Conservation (phyloP, 129 eudicot genomes). For the Chrysanthemum makinoi region DNA sequence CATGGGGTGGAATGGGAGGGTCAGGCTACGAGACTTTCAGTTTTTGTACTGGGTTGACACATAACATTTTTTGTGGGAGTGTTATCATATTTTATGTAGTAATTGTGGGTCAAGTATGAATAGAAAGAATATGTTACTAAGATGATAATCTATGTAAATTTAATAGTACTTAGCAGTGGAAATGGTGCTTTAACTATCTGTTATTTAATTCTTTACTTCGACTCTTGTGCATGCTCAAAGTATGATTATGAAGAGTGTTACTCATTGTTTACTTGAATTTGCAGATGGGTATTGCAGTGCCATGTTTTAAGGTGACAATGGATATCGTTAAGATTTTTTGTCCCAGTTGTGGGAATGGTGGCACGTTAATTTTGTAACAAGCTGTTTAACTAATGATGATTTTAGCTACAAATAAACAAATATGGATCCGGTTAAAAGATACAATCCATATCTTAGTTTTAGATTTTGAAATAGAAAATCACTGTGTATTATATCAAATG, state of each 20-base stretch:
- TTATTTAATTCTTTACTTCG: neutral
- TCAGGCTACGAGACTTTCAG: too few species aligned
- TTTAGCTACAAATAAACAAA: too few species aligned
- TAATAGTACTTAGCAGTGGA: too few species aligned
- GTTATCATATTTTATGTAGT: neutral
- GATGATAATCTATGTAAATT: neutral
- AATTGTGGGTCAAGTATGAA: neutral
- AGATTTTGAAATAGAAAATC: too few species aligned
- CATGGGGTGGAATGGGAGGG: neutral
- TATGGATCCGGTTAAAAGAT: too few species aligned
- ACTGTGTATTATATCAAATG: too few species aligned
- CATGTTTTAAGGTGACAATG: constrained; percentile 87
- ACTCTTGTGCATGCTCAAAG: constrained; percentile 3
- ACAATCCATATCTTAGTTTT: too few species aligned
- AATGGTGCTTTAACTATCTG: too few species aligned
- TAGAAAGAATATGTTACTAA: neutral
- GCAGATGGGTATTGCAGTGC: constrained; percentile 92
- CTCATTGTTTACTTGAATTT: constrained; percentile 16
- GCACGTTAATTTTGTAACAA: too few species aligned
- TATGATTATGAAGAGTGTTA: neutral
- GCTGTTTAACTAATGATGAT: too few species aligned
- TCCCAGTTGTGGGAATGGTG: constrained; percentile 95
- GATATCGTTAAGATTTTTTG: constrained; percentile 85
- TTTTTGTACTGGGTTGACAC: neutral
- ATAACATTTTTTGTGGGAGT: neutral